Evolutionary conservation across 78 protist species (phyloP).

Genomic region (Diacronema lutheri): DNA sequence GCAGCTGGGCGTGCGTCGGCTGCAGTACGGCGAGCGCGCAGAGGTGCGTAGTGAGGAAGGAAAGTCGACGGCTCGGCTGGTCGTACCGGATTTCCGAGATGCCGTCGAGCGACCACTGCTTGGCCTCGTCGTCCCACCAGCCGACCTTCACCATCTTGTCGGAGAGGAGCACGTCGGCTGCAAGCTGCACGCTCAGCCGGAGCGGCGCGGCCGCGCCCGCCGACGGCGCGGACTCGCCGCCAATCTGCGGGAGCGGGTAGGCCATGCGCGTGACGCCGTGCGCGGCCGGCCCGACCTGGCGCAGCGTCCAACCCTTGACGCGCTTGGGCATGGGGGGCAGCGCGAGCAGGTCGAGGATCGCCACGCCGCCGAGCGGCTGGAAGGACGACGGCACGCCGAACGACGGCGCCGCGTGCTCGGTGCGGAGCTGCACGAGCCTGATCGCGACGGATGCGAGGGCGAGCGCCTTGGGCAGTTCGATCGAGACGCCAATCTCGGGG

Average conservation of each 20-base stretch:
- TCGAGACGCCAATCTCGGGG: not conserved
- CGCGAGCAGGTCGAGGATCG: not conserved
- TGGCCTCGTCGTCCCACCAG: not conserved
- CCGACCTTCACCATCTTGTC: not conserved
- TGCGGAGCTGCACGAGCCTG: too few species aligned
- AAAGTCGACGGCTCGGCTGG: not conserved
- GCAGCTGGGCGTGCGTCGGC: not conserved
- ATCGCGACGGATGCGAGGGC: conserved; percentile 1
- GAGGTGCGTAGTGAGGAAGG: not conserved
- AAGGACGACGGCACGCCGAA: not conserved
- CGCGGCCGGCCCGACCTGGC: not conserved
- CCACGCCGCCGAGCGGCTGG: not conserved
- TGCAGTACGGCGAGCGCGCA: not conserved
- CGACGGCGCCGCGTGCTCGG: not conserved
- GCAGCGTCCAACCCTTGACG: not conserved
- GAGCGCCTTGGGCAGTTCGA: not conserved
- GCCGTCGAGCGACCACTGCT: not conserved
- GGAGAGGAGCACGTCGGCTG: not conserved
- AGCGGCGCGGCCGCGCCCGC: too few species aligned
- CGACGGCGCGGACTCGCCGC: too few species aligned
- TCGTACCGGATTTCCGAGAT: not conserved
- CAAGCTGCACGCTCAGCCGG: too few species aligned
- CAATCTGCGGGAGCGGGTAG: too few species aligned
- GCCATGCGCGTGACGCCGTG: too few species aligned
- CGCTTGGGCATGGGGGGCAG: not conserved